A percentile compares a stretch with the other conserved stretches of the same genome.
Evolutionary conservation across 1,284 basidiomycete species (phyloP).

Genomic region (Moesziomyces parantarcticus): DNA sequence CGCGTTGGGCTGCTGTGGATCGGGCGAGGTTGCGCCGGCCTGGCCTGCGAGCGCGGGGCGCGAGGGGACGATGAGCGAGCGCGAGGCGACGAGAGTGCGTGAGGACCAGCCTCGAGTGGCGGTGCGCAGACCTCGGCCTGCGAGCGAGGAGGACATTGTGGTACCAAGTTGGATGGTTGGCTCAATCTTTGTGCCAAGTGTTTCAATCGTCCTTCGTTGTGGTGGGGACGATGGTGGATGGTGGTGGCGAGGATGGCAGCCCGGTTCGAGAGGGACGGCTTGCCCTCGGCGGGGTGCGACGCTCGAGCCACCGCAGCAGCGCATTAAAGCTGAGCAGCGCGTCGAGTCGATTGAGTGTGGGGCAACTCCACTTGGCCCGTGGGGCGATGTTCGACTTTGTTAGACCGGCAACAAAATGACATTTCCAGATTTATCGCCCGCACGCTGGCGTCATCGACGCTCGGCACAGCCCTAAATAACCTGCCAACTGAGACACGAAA

Average conservation of each 20-base stretch:
- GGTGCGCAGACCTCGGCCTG: conserved; percentile 24
- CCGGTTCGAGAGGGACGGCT: no score
- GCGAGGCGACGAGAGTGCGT: conserved; percentile 14
- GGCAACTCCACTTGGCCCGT: neutral
- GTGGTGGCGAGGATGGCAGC: neutral
- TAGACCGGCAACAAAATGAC: neutral
- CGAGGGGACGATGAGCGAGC: conserved; percentile 40
- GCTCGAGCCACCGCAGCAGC: conserved; percentile 26
- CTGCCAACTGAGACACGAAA: neutral
- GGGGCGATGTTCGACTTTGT: no score
- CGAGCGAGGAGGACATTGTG: conserved; percentile 20
- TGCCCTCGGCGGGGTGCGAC: conserved; percentile 6
- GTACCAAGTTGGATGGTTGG: neutral
- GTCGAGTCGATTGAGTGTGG: no score
- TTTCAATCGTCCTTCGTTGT: no score
- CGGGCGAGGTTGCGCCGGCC: conserved; percentile 1
- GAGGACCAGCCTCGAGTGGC: conserved; percentile 24
- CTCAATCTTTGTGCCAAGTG: no score
- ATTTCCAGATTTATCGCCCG: neutral
- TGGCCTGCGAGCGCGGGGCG: conserved; percentile 15
- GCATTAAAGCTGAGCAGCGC: neutral
- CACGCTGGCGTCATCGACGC: conserved; percentile 13
- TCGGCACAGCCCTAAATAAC: conserved; percentile 8
- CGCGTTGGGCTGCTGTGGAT: conserved; percentile 2
- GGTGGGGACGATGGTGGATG: no score